Base-by-base conservation (phyloP, 2,329 filamentous ascomycete genomes). In the Cladosporium oxysporum region DNA sequence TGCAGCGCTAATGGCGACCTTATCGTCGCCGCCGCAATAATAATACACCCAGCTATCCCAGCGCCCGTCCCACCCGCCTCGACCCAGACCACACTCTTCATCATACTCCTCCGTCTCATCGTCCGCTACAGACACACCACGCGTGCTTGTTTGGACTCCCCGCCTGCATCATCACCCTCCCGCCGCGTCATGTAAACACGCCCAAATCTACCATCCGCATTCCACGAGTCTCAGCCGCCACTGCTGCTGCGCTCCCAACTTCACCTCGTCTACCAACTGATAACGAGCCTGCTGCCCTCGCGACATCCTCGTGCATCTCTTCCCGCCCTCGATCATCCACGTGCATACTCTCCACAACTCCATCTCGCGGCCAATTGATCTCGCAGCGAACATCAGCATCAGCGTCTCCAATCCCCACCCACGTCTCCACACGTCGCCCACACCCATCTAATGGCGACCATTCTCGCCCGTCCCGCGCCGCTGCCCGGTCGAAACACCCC, bases 371-470 rank as follows among this genome's bases (percentile, higher is more conserved):
- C 50, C 61, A 44, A 65, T 65, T 60, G 57, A 52, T 28, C 31
- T 50, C 12, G 21, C n/a, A 10, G 41, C 53, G n/a, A 58, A 18
- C 28, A 33, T 18, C 53, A 14, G 23, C 62, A 29, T 64, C 53
- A 21, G n/a, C 44, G 23, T 31, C 55, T 12, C 55, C 57, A 37
- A 7, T n/a, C 55, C 23, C 28, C 55, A 47, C 35, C 16, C 23
- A 18, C 57, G 57, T 26, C 57, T 47, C 57, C 57, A 26, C 57
- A 26, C 23, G 35, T 59, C 57, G 23, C 33, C n/a, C 23, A 18
- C 14, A 23, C 29, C 44, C 53, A 55, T 65, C 41, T 75, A 73
- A n/a, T 75, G 64, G 58, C 63, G 53, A 65, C 63, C 58, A 65
- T 65, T 29, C 58, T 65, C 55, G 63, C 63, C 23, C 63, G 55